Conservation (phyloP, 805 yeast genomes). For the Candida fluviatilis region DNA sequence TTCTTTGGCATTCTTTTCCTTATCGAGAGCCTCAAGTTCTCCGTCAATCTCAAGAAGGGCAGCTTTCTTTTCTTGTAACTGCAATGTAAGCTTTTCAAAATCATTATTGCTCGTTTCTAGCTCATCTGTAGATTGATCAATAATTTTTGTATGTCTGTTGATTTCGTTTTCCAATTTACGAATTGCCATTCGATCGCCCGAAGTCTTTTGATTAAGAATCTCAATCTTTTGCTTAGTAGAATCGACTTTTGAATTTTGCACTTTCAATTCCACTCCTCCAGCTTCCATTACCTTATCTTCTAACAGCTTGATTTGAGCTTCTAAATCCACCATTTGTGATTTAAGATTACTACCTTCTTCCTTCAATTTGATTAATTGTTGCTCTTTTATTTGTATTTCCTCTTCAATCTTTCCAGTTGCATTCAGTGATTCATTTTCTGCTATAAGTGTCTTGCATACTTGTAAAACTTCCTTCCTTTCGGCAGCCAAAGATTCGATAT, state of each 20-base stretch:
- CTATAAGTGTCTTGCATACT: slow-evolving; percentile 39
- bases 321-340: slow-evolving; percentile 52
- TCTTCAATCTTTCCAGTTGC: slow-evolving; percentile 26
- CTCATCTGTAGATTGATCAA: slow-evolving; percentile 47
- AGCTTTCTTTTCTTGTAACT: slow-evolving; percentile 17
- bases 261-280: slow-evolving; percentile 82
- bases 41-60: slow-evolving; percentile 32
- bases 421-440: slow-evolving; percentile 30
- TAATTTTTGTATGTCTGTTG: slow-evolving; percentile 47
- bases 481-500: slow-evolving; percentile 53
- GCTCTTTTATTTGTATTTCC: slow-evolving; percentile 34
- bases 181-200: slow-evolving; percentile 51
- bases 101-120: slow-evolving; percentile 23
- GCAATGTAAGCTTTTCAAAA: slow-evolving; percentile 15
- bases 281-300: slow-evolving; percentile 81
- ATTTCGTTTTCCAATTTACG: slow-evolving; percentile 64
- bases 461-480: slow-evolving; percentile 48
- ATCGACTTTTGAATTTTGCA: slow-evolving; percentile 79
- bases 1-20: slow-evolving; percentile 34
- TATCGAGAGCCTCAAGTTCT: slow-evolving; percentile 28
- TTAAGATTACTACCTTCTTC: slow-evolving; percentile 32
- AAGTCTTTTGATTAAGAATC: slow-evolving; percentile 50
- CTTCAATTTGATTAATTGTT: slow-evolving; percentile 15
- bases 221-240: slow-evolving; percentile 66
- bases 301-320: slow-evolving; percentile 51